These are phyloP conservation scores for Diplodia seriata DNA, from an alignment of 2,329 filamentous ascomycete genomes.

Conservation along the genomic window DNA sequence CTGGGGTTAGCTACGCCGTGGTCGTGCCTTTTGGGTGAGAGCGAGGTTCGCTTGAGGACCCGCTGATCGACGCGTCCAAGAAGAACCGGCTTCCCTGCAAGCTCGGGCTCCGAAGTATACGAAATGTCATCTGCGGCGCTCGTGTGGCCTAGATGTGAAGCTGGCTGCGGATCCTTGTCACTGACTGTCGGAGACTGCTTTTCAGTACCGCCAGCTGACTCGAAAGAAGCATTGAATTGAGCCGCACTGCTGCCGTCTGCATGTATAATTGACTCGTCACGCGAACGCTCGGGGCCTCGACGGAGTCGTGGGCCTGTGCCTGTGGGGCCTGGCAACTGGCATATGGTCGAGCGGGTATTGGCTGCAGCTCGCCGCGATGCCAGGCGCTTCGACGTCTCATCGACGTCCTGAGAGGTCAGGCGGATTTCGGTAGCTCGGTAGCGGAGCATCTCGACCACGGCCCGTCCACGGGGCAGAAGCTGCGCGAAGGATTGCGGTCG, in stretches of 20 bases:
- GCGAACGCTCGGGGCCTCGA: conserved; percentile 43
- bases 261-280: conserved; percentile 40
- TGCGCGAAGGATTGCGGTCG: conserved; percentile 2
- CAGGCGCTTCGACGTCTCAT: conserved; percentile 45
- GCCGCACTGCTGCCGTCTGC: neutral
- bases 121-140: conserved; percentile 21
- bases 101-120: conserved; percentile 29
- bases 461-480: neutral
- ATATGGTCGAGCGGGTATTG: conserved; percentile 23
- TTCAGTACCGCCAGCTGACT: neutral
- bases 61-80: conserved; percentile 21
- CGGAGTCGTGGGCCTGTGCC: conserved; percentile 38
- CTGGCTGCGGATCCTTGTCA: neutral
- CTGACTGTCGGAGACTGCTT: neutral
- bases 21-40: conserved; percentile 16
- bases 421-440: conserved; percentile 47
- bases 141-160: neutral
- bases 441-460: conserved; percentile 43
- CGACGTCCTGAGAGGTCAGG: conserved; percentile 46
- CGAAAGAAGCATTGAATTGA: conserved; percentile 18
- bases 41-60: conserved; percentile 17
- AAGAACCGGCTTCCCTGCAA: conserved; percentile 16
- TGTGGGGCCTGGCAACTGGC: conserved; percentile 21
- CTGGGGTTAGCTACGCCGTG: neutral
- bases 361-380: conserved; percentile 39